Percentiles rank a stretch among this genome's conserved stretches.
phyloP scores from a whole-genome alignment of 2,329 filamentous ascomycete genomes.

The Thielaviopsis populi region DNA sequence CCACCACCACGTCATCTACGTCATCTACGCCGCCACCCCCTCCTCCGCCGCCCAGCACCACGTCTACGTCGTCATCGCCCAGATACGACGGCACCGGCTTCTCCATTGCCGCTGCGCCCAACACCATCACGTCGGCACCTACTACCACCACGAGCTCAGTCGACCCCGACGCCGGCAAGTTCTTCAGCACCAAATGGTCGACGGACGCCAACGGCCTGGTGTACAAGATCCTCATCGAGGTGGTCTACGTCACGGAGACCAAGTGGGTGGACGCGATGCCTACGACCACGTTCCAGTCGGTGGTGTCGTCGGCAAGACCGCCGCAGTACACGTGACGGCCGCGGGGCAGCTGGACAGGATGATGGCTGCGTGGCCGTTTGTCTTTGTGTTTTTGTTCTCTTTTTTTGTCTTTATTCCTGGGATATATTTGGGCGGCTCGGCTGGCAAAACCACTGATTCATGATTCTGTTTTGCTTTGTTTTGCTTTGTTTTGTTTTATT shows the following conservation, averaged over 20 bases:
- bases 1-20: not conserved
- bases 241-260: slow-evolving; percentile 40
- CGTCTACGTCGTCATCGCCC: not conserved
- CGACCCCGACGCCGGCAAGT: slow-evolving; percentile 25
- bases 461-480: not conserved
- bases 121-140: slow-evolving; percentile 2
- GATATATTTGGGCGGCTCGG: not conserved
- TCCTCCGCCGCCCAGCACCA: slow-evolving; percentile 1
- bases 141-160: slow-evolving; percentile 19
- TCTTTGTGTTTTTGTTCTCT: not conserved
- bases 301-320: not conserved
- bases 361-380: not conserved
- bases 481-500: not conserved
- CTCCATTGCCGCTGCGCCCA: not conserved
- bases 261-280: slow-evolving; percentile 25
- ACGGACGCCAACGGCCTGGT: slow-evolving; percentile 35
- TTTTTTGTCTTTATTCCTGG: not conserved
- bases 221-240: slow-evolving; percentile 41
- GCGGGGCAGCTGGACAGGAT: not conserved
- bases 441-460: not conserved
- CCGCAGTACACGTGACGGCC: not conserved
- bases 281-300: not conserved
- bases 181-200: slow-evolving; percentile 37
- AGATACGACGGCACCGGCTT: not conserved
- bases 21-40: not conserved